A percentile compares a stretch with the other conserved stretches of the same genome.
These are phyloP conservation scores for Fusarium goolgardi DNA, from an alignment of 2,329 filamentous ascomycete genomes.

Conservation along the genomic window DNA sequence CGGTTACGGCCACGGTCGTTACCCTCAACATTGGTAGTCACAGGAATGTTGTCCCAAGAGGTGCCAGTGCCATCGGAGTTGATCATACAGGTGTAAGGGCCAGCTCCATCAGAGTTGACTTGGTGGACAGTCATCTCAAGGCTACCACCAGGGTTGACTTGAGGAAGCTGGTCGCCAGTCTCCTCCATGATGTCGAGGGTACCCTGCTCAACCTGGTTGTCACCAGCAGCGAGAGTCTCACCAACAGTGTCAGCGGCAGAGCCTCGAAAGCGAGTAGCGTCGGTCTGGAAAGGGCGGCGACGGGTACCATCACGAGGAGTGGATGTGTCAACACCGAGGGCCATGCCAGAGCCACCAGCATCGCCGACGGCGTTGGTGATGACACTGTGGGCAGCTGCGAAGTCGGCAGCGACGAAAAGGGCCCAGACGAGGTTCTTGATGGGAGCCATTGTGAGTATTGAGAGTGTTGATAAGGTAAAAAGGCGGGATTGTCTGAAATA, in stretches of 20 bases:
- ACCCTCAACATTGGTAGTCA: conserved; percentile 9
- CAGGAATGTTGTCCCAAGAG: conserved; percentile 2
- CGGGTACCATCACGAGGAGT: conserved; percentile 72
- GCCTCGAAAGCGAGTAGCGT: conserved; percentile 56
- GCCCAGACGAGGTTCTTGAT: conserved; percentile 16
- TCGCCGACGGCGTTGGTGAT: conserved; percentile 60
- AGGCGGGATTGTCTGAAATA: fast-evolving
- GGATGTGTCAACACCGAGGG: conserved; percentile 61
- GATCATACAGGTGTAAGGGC: conserved; percentile 74
- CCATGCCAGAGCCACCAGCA: conserved; percentile 66
- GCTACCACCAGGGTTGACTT: conserved; percentile 67
- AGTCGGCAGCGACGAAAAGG: conserved; percentile 19
- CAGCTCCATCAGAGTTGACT: conserved; percentile 43
- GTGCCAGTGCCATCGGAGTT: conserved; percentile 65
- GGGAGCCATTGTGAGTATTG: conserved; percentile 3
- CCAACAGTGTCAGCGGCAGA: neutral
- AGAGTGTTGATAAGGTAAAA: neutral
- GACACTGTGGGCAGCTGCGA: conserved; percentile 16
- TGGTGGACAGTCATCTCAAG: conserved; percentile 67
- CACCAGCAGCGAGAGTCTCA: conserved; percentile 7
- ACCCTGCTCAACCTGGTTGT: conserved; percentile 17
- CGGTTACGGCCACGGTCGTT: conserved; percentile 21
- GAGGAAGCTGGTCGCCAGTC: conserved; percentile 67
- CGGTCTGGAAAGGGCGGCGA: conserved; percentile 71
- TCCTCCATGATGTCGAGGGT: conserved; percentile 63